Conservation (phyloP, 140 eudicot species). For the Stevia rebaudiana region DNA sequence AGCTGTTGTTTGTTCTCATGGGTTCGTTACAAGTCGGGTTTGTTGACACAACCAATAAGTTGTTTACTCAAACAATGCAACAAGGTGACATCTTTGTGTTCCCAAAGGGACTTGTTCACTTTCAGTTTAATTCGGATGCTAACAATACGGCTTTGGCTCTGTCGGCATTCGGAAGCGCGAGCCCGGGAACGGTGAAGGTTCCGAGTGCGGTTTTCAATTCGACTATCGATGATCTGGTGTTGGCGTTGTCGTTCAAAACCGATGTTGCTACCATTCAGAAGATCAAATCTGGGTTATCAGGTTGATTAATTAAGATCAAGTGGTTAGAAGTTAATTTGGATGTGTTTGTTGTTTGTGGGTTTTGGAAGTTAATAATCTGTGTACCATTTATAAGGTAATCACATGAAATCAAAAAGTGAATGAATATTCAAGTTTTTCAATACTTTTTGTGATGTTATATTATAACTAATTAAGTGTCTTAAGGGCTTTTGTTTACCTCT, state of each 20-base stretch:
- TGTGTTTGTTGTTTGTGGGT: no score
- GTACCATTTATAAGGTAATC: not conserved
- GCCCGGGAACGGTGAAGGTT: conserved; percentile 13
- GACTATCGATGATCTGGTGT: conserved; percentile 9
- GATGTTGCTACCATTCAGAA: conserved; percentile 14
- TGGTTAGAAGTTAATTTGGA: not conserved
- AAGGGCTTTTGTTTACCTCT: no score
- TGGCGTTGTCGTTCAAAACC: conserved; percentile 17
- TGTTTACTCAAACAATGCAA: conserved; percentile 15
- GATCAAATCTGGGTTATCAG: conserved; percentile 18
- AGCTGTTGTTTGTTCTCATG: conserved; percentile 18
- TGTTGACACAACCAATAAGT: conserved; percentile 15
- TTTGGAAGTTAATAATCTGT: not conserved
- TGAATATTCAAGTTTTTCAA: not conserved
- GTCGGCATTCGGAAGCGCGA: conserved; percentile 23
- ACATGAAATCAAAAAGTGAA: not conserved
- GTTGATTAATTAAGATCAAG: not conserved
- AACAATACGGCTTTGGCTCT: conserved; percentile 19
- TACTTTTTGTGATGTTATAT: not conserved
- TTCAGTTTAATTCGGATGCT: conserved; percentile 11
- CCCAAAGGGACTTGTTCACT: conserved; percentile 19
- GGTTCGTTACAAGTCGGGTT: conserved; percentile 20
- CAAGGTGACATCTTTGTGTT: conserved; percentile 19
- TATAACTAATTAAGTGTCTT: no score
- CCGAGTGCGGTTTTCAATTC: conserved; percentile 18